A percentile compares a stretch with the other conserved stretches of the same genome.
Evolutionary conservation across 305 asterid genomes (phyloP).

Genomic region (Solanum aculeatissimum): DNA sequence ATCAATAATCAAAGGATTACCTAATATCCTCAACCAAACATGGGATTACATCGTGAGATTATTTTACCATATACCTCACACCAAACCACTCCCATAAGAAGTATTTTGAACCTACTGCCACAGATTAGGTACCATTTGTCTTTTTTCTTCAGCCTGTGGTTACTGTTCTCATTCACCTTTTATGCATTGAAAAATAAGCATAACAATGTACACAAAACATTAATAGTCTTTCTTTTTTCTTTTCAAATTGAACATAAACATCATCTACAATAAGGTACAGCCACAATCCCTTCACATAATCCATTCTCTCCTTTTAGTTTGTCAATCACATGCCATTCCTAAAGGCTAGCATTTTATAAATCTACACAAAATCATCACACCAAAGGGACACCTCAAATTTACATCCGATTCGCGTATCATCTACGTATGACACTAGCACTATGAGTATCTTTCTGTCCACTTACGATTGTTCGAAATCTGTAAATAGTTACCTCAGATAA

Average conservation of each 20-base stretch:
- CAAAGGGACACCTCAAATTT: background rate
- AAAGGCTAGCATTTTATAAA: background rate
- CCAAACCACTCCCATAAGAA: no score
- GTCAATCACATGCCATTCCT: constrained; percentile 5
- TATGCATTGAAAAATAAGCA: no score
- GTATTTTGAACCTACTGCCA: no score
- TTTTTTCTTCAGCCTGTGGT: no score
- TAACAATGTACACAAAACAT: background rate
- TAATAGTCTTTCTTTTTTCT: background rate
- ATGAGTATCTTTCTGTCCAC: background rate
- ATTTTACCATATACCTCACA: no score
- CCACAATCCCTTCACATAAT: background rate
- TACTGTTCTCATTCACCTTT: no score
- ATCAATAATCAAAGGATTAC: no score
- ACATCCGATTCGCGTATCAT: background rate
- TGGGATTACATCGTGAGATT: no score
- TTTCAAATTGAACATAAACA: constrained; percentile 11
- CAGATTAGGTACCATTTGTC: no score
- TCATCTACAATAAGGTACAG: constrained; percentile 7
- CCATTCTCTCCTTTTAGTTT: background rate
- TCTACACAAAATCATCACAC: background rate
- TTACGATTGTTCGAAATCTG: background rate
- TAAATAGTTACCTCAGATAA: constrained; percentile 25
- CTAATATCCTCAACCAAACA: no score
- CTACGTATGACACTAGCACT: background rate